Conservation (phyloP, 2,329 filamentous ascomycete genomes). For the Knoxdaviesia proteae region DNA sequence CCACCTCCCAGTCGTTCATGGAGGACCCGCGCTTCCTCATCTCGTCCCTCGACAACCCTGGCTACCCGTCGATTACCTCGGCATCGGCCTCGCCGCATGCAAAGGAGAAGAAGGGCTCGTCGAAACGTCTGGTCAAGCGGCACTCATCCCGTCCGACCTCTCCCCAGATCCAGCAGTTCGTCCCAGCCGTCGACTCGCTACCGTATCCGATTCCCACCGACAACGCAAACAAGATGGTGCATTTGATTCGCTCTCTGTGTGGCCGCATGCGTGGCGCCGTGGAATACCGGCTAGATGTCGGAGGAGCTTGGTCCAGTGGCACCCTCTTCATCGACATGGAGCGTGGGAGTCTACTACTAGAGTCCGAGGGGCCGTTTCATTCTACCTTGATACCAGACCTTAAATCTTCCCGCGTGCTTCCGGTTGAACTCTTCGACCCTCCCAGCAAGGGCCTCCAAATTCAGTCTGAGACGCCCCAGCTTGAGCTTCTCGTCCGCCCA, state of each 20-base stretch:
- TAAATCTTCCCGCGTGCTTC: conserved; percentile 49
- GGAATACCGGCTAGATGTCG: conserved; percentile 44
- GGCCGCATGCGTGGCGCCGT: conserved; percentile 64
- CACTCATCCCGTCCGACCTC: conserved; percentile 35
- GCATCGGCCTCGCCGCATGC: conserved; percentile 6
- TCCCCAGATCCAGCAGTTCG: conserved; percentile 12
- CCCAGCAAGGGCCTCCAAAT: conserved; percentile 30
- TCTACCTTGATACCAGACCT: conserved; percentile 51
- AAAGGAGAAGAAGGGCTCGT: conserved; percentile 23
- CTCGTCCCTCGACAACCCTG: conserved; percentile 20
- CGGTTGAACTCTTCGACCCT: conserved; percentile 16
- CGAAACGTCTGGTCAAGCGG: conserved; percentile 32
- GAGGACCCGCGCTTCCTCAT: conserved; percentile 24
- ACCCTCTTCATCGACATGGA: conserved; percentile 62
- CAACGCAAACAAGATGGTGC: conserved; percentile 50
- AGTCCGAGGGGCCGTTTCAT: conserved; percentile 44
- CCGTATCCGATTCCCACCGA: conserved; percentile 38
- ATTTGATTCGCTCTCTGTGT: conserved; percentile 57
- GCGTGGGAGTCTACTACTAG: conserved; percentile 52
- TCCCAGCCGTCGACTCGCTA: conserved; percentile 36
- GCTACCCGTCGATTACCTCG: conserved; percentile 18
- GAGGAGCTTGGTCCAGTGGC: conserved; percentile 46
- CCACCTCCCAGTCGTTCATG: conserved; percentile 27
- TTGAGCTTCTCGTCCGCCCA: conserved; percentile 44
- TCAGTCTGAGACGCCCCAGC: conserved; percentile 21